Conservation (phyloP, 805 yeast species). For the Metschnikowia drakensbergensis region DNA sequence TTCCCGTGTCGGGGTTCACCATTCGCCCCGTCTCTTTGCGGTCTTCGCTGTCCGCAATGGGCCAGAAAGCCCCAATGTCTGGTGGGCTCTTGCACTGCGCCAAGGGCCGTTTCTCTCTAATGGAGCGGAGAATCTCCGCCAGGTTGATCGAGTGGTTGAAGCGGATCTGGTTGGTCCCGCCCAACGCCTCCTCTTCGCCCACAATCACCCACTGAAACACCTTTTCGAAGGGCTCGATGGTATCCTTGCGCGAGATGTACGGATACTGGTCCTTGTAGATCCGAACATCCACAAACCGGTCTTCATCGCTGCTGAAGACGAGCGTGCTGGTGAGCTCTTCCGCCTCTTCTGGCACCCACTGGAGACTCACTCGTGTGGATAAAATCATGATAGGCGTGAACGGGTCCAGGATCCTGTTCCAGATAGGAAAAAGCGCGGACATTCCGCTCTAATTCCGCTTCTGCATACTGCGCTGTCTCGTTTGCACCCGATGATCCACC, state of each 20-base stretch:
- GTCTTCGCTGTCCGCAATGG: conserved; percentile 33
- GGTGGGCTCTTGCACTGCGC: conserved; percentile 27
- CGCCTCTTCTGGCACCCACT: conserved; percentile 45
- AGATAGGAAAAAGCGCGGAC: not conserved
- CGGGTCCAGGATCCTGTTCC: not conserved
- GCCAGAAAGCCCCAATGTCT: conserved; percentile 46
- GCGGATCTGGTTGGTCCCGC: conserved; percentile 32
- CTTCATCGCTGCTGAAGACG: conserved; percentile 43
- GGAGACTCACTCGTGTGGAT: conserved; percentile 49
- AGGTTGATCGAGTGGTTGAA: conserved; percentile 46
- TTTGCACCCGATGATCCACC: conserved; percentile 5
- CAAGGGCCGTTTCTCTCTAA: conserved; percentile 29
- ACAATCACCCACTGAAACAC: conserved; percentile 57
- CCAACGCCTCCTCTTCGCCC: conserved; percentile 43
- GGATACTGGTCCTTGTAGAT: conserved; percentile 19
- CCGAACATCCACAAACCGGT: conserved; percentile 48
- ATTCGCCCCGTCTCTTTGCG: conserved; percentile 50
- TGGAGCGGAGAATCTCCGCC: conserved; percentile 27
- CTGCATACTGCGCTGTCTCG: not conserved
- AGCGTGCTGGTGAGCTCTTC: conserved; percentile 46
- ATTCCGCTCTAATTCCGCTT: conserved; percentile 3
- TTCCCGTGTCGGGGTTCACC: conserved; percentile 43
- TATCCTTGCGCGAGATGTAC: conserved; percentile 6
- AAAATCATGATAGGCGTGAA: conserved; percentile 22
- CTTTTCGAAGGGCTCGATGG: conserved; percentile 19